A percentile compares a stretch with the other conserved stretches of the same genome.
These are phyloP conservation scores for Oryza meridionalis DNA, from an alignment of 176 grass and related monocot genomes.

Conservation along the genomic window DNA sequence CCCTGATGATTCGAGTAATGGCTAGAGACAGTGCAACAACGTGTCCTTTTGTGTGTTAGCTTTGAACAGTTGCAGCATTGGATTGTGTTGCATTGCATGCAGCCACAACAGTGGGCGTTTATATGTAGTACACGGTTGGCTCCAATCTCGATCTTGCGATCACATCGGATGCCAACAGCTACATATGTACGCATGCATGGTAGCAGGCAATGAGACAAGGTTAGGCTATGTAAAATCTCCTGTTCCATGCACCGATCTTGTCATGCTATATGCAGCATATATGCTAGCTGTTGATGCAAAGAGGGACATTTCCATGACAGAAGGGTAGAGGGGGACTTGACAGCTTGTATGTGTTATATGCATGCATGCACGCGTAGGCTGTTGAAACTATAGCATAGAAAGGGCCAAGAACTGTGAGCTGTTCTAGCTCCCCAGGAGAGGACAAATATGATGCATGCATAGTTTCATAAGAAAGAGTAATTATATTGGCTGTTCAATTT, in stretches of 20 bases:
- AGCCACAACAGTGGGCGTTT: background rate
- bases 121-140: background rate
- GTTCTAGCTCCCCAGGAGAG: background rate
- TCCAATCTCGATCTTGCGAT: slow-evolving; percentile 28
- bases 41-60: slow-evolving; percentile 7
- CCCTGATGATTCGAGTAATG: slow-evolving; percentile 34
- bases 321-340: background rate
- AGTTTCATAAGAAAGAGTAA: background rate
- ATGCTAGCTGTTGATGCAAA: slow-evolving; percentile 25
- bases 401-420: slow-evolving; percentile 46
- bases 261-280: slow-evolving; percentile 31
- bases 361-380: background rate
- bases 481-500: background rate
- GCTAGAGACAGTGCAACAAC: background rate
- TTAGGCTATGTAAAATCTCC: slow-evolving; percentile 46
- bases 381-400: background rate
- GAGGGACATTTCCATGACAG: slow-evolving; percentile 36
- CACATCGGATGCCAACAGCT: slow-evolving; percentile 34
- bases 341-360: background rate
- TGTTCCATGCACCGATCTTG: slow-evolving; percentile 50
- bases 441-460: background rate
- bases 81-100: slow-evolving; percentile 12
- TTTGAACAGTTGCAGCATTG: background rate
- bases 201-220: slow-evolving; percentile 57
- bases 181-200: slow-evolving; percentile 3